A percentile compares a stretch with the other conserved stretches of the same genome.
phyloP scores from a whole-genome alignment of 352 stramenopile species.

The Phytopythium cucurbitacearum region DNA sequence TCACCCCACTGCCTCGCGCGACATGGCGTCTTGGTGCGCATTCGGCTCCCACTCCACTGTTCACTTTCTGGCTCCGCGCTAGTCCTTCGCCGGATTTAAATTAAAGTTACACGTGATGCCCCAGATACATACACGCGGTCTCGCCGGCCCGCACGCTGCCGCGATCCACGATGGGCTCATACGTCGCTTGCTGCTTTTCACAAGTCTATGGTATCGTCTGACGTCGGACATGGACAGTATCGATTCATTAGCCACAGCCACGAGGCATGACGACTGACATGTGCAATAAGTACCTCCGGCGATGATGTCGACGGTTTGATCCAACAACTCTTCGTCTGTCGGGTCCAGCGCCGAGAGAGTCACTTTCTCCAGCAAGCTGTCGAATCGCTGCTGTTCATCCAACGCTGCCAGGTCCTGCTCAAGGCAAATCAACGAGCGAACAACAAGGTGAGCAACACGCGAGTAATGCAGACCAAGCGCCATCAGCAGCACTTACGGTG shows the following conservation, averaged over 20 bases:
- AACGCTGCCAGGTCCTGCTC: constrained; percentile 39
- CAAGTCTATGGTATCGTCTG: constrained; percentile 45
- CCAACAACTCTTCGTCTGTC: constrained; percentile 54
- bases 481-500: constrained; percentile 21
- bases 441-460: constrained; percentile 3
- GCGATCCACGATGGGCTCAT: neutral
- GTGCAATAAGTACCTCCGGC: constrained; percentile 23
- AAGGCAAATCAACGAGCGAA: neutral
- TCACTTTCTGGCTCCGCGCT: neutral
- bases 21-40: neutral
- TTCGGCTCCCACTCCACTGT: too few relatives aligned
- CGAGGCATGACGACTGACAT: neutral
- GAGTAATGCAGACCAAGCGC: neutral
- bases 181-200: constrained; percentile 12
- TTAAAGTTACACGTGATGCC: constrained; percentile 2
- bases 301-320: constrained; percentile 43
- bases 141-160: neutral
- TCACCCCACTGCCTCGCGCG: neutral
- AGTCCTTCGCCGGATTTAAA: constrained; percentile 3
- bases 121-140: neutral
- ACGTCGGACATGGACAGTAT: neutral
- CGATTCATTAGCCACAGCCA: too few relatives aligned
- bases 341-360: constrained; percentile 54
- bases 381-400: constrained; percentile 59
- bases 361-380: constrained; percentile 60